Conservation (phyloP, 805 yeast species). For the Candida multigemmis region DNA sequence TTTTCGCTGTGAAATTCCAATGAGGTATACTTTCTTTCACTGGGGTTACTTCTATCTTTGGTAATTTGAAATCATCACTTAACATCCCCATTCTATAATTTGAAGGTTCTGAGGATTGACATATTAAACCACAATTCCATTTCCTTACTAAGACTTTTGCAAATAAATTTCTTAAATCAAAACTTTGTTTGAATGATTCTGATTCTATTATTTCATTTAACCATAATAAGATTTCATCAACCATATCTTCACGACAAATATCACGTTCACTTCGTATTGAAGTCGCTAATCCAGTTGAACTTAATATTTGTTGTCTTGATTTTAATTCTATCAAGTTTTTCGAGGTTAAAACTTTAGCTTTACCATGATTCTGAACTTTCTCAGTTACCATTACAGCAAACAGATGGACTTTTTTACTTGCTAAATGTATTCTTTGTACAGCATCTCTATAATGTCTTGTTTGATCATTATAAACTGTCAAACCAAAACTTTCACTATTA, state of each 20-base stretch:
- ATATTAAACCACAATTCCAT: slow-evolving; percentile 49
- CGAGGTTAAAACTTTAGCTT: slow-evolving; percentile 60
- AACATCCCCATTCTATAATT: slow-evolving; percentile 21
- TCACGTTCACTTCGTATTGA: slow-evolving; percentile 63
- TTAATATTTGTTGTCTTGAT: slow-evolving; percentile 46
- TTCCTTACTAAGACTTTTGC: slow-evolving; percentile 50
- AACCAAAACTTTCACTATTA: slow-evolving; percentile 40
- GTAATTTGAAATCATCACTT: slow-evolving; percentile 26
- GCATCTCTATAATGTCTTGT: slow-evolving; percentile 70
- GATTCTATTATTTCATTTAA: slow-evolving; percentile 48
- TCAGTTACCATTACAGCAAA: slow-evolving; percentile 69
- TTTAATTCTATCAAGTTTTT: slow-evolving; percentile 39
- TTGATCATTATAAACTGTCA: slow-evolving; percentile 73
- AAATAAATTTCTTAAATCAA: slow-evolving; percentile 37
- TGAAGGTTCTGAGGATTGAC: slow-evolving; percentile 6
- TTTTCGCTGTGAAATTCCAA: slow-evolving; percentile 31
- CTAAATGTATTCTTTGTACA: slow-evolving; percentile 49
- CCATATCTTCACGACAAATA: slow-evolving; percentile 72
- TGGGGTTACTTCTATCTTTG: too few species aligned
- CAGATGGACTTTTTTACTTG: slow-evolving; percentile 54
- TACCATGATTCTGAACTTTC: slow-evolving; percentile 53
- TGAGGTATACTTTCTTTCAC: too few species aligned
- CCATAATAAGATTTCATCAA: slow-evolving; percentile 65
- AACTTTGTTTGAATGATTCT: slow-evolving; percentile 41
- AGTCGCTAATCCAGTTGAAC: slow-evolving; percentile 56